Evolutionary conservation across 2,329 filamentous ascomycete species (phyloP).

Genomic region (Diplodia sapinea): DNA sequence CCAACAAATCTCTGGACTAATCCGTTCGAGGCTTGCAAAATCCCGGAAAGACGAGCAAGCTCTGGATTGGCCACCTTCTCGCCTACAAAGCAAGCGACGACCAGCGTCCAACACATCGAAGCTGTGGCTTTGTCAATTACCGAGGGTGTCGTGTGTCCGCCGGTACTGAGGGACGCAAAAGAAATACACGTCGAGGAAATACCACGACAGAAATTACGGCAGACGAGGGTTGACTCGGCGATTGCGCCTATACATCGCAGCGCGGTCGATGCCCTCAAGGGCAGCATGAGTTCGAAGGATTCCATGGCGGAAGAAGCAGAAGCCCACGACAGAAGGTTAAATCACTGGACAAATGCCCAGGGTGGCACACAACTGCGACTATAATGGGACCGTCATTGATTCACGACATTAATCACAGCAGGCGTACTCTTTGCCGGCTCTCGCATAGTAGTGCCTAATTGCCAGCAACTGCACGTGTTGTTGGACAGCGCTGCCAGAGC

Average conservation of each 20-base stretch:
- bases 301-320: not conserved
- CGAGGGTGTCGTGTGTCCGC: not conserved
- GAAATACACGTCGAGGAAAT: not conserved
- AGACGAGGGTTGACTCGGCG: slow-evolving; percentile 1
- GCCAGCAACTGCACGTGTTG: not conserved
- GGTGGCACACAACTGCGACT: not conserved
- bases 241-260: not conserved
- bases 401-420: not conserved
- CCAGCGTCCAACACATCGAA: slow-evolving; percentile 25
- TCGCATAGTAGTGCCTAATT: not conserved
- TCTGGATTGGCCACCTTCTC: slow-evolving; percentile 23
- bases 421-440: not conserved
- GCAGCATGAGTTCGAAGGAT: slow-evolving; percentile 3
- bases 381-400: not conserved
- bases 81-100: slow-evolving; percentile 22
- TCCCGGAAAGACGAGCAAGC: not conserved
- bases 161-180: no score
- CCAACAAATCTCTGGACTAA: slow-evolving; percentile 15
- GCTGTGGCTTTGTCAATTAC: not conserved
- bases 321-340: not conserved
- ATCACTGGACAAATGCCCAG: not conserved
- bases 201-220: not conserved
- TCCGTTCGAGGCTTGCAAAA: not conserved
- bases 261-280: slow-evolving; percentile 1
- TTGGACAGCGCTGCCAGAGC: not conserved